Evolutionary conservation across 2,329 filamentous ascomycete genomes (phyloP), one percentile per base, ranked within the genome.

Genomic region (Sporothrix pallida): DNA sequence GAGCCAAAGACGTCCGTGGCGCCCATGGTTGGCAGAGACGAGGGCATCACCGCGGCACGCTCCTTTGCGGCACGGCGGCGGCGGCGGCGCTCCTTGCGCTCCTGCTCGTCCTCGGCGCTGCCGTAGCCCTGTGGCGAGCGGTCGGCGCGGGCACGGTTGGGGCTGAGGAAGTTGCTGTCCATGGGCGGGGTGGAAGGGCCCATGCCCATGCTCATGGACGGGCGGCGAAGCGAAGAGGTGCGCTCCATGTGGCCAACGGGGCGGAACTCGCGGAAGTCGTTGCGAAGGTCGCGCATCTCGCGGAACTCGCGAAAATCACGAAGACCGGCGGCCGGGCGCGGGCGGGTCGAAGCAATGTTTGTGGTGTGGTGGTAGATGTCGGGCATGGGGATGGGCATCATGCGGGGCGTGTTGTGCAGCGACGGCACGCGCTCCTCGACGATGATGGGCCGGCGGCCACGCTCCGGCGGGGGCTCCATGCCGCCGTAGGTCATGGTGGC

Each of bases 401-500:
- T 37, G 56, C 17, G 62, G 26, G 70, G 69, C 7, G 50, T 17
- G 12, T 23, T 70, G 67, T 42, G 54, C 5, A 52, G 26, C 9
- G 17, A 42, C 17, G 76, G 71, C 20, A 75, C 70, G 52, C 75
- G 76, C 71, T 77, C 76, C 46, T 76, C 74, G 48, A 78, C 74
- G 71, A 78, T 77, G 67, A 77, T 74, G 71, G 75, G 77, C 52
- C 76, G 74, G 62, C 75, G 77, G 70, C 76, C 77, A 62, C 76
- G 76, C 31, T 75, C 72, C 13, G 74, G 74, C 44, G 74, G 73
- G 7, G 75, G 70, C 69, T 75, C 74, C 56, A 74, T 72, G 76
- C 69, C 76, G 48, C 65, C 74, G 46, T 78, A 77, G 20, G 78
- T 77, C 56, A 77, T 73, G 56, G 77, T 79, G n/a, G 77, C 76